Base-by-base conservation (phyloP, 78 protist species). In the Tieghemostelium lacteum region DNA sequence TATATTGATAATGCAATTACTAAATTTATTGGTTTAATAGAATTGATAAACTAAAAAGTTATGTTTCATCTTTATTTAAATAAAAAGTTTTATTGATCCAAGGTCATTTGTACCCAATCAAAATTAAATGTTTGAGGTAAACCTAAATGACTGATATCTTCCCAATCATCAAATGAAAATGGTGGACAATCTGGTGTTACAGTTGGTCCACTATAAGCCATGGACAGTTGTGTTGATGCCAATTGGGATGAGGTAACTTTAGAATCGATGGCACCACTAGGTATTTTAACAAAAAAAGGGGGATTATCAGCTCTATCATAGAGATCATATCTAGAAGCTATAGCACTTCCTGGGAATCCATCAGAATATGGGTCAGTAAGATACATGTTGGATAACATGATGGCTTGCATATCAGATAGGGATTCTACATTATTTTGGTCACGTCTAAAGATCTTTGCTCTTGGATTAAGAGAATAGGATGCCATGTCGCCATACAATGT, bases 381-480 rank as follows among this genome's bases (percentile, higher is more conserved):
- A 37, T 65, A 96, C 2, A 88, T 55, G 54, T 96, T 96, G 73
- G 58, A 94, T 6, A 93, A 64, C 96, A 96, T 86, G 33, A 96
- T 91, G 36, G 63, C 28, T 39, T 73, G 60, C 92, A 93, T 83
- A 39, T 72, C 60, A 2, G 67, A 76, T 22, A 96, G n/a, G 26
- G 86, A 73, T 12, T 54, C 16, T 28, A 88, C 77, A 36, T 6
- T 55, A n/a, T 22, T 20, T 2, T 63, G 77, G 49, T 88, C 93
- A 17, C 93, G 37, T 40, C 78, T 33, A 49, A 88, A 88, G 26
- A 95, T 92, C 75, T 55, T 49, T 10, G 97, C 85, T 19, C 97
- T 66, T 58, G 96, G 92, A 31, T 88, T 75, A 10, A 57, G 26
- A 1, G 87, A 60, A 60, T 93, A 93, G 22, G 94, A 58, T 6